phyloP scores from a whole-genome alignment of 2,329 filamentous ascomycete genomes.

The Beauveria sp. region DNA sequence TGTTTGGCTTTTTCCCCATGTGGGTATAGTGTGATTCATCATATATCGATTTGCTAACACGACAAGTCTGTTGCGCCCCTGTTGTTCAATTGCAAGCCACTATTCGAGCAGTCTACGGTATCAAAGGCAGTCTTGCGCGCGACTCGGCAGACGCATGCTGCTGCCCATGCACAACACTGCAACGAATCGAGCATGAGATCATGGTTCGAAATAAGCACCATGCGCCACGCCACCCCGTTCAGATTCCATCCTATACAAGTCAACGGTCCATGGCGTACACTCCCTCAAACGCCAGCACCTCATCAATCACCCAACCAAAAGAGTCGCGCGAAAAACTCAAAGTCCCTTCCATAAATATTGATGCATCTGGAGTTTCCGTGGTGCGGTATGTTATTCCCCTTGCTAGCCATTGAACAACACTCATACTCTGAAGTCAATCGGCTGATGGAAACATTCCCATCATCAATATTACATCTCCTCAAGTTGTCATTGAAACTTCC shows the following conservation, averaged over 20 bases:
- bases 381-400: background rate
- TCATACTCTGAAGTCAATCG: background rate
- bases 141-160: constrained; percentile 23
- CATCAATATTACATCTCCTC: constrained; percentile 4
- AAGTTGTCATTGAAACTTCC: background rate
- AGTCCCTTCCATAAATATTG: background rate
- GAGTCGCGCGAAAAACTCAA: background rate
- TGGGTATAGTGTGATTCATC: constrained; percentile 13
- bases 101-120: constrained; percentile 26
- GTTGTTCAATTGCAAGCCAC: constrained; percentile 22
- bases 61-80: constrained; percentile 24
- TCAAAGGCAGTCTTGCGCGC: constrained; percentile 17
- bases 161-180: constrained; percentile 22
- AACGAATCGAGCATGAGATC: constrained; percentile 26
- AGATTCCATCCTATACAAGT: background rate
- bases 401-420: background rate
- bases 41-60: background rate
- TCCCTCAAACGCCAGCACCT: background rate
- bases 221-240: background rate
- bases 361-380: background rate
- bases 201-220: constrained; percentile 20
- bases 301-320: background rate
- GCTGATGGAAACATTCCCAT: background rate
- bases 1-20: constrained; percentile 19
- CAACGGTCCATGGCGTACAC: background rate